Evolutionary conservation across 495 filamentous ascomycete genomes (phyloP).

Genomic region (Hypomontagnella submonticulosa): DNA sequence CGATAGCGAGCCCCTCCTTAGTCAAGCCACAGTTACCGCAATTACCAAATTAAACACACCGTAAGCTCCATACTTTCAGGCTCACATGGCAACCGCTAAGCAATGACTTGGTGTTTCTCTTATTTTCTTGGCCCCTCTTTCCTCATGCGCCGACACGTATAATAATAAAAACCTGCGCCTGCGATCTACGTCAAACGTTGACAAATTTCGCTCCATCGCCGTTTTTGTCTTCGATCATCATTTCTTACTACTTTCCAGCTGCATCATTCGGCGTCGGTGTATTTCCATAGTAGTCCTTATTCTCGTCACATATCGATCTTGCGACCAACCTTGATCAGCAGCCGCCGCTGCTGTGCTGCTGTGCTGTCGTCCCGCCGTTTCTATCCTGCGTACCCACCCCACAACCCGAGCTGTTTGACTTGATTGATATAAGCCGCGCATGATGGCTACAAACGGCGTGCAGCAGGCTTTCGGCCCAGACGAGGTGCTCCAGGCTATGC

Average conservation of each 20-base stretch:
- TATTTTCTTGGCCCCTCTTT: constrained; percentile 45
- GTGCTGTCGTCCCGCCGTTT: not conserved
- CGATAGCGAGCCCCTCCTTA: constrained; percentile 31
- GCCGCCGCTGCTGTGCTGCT: constrained; percentile 32
- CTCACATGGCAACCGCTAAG: constrained; percentile 46
- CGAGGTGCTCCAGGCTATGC: constrained; percentile 82
- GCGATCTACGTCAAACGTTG: constrained; percentile 4
- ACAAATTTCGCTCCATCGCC: not conserved
- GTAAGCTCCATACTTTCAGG: constrained; percentile 39
- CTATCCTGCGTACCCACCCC: constrained; percentile 47
- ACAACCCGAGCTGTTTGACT: constrained; percentile 31
- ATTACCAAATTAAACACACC: too few species aligned
- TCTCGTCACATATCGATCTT: constrained; percentile 19
- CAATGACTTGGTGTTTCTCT: constrained; percentile 27
- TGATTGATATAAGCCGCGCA: constrained; percentile 39
- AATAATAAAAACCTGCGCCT: constrained; percentile 27
- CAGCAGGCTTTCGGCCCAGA: constrained; percentile 78
- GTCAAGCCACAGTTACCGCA: constrained; percentile 28
- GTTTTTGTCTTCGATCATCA: not conserved
- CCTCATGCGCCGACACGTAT: constrained; percentile 29
- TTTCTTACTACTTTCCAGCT: constrained; percentile 6
- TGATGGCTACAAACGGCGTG: constrained; percentile 75
- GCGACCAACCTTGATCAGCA: constrained; percentile 30
- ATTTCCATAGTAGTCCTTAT: constrained; percentile 14
- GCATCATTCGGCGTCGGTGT: constrained; percentile 17